A percentile compares a stretch with the other conserved stretches of the same genome.
Evolutionary conservation across 768 basidiomycete genomes (phyloP).

Genomic region (Multifurca ochricompacta): DNA sequence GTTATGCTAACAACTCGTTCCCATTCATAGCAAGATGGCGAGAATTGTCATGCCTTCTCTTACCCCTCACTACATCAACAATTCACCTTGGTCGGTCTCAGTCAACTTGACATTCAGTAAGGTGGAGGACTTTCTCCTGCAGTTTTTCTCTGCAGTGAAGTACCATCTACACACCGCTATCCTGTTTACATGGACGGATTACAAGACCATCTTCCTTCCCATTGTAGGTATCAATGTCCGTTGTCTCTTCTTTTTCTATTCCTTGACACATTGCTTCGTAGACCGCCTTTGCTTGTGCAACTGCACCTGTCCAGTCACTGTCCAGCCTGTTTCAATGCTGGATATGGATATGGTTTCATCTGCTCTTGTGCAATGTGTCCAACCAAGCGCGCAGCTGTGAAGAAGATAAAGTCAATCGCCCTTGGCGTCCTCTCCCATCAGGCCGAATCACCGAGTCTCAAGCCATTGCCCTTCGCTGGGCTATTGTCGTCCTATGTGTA

Average conservation of each 20-base stretch:
- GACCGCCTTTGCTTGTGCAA: slow-evolving; percentile 20
- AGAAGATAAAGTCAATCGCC: slow-evolving; percentile 24
- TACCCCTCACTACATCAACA: slow-evolving; percentile 13
- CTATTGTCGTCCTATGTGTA: slow-evolving; percentile 19
- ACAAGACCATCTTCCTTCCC: slow-evolving; percentile 26
- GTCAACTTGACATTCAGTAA: slow-evolving; percentile 13
- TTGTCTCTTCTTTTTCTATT: not conserved
- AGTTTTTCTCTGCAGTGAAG: slow-evolving; percentile 6
- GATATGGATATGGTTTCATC: slow-evolving; percentile 25
- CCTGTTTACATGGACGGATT: slow-evolving; percentile 28
- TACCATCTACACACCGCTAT: slow-evolving; percentile 22
- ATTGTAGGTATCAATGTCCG: slow-evolving; percentile 19
- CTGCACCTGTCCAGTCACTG: slow-evolving; percentile 17
- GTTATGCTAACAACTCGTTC: not conserved
- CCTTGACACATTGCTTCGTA: not conserved
- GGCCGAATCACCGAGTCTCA: slow-evolving; percentile 22
- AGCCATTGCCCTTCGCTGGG: slow-evolving; percentile 21
- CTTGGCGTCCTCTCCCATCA: slow-evolving; percentile 26
- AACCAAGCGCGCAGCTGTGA: slow-evolving; percentile 23
- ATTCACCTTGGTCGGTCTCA: slow-evolving; percentile 15
- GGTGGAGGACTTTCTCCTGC: slow-evolving; percentile 1
- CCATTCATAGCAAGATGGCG: slow-evolving; percentile 6
- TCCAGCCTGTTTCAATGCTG: slow-evolving; percentile 15
- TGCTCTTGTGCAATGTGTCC: slow-evolving; percentile 24
- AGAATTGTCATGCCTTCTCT: slow-evolving; percentile 17